Conservation (phyloP, 495 filamentous ascomycete genomes). For the Penicillium chermesinum region DNA sequence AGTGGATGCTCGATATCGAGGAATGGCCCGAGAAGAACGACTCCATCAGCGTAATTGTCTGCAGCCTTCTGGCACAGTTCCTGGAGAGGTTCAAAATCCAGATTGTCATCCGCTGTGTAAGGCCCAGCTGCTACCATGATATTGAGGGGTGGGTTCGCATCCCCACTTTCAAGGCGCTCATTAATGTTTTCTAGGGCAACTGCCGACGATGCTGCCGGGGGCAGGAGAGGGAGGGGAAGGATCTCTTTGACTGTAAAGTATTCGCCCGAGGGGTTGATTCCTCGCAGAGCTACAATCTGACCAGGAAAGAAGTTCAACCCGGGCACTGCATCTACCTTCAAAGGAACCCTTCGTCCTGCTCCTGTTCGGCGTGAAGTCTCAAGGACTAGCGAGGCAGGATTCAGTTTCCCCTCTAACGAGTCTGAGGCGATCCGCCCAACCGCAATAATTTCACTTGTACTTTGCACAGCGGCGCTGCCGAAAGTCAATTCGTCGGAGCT, state of each 20-base stretch:
- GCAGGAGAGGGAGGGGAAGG: constrained; percentile 66
- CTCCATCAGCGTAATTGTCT: constrained; percentile 67
- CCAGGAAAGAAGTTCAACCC: constrained; percentile 89
- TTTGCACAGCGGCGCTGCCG: constrained; percentile 78
- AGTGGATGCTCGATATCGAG: constrained; percentile 86
- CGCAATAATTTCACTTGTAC: constrained; percentile 79
- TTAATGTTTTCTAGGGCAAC: constrained; percentile 58
- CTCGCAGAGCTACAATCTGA: constrained; percentile 81
- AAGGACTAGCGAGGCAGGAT: constrained; percentile 73
- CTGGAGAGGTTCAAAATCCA: constrained; percentile 80
- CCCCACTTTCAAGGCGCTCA: constrained; percentile 54
- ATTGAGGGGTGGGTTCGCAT: constrained; percentile 60
- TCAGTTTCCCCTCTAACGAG: constrained; percentile 74
- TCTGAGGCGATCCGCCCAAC: constrained; percentile 90
- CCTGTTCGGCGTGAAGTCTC: constrained; percentile 85
- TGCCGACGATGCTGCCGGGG: constrained; percentile 59
- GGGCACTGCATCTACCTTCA: constrained; percentile 64
- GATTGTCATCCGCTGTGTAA: constrained; percentile 85
- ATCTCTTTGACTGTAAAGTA: constrained; percentile 78
- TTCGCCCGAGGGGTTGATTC: constrained; percentile 80
- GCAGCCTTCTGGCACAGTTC: constrained; percentile 73
- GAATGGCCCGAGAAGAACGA: constrained; percentile 82
- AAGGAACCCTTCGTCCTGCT: constrained; percentile 70
- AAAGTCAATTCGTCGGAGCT: constrained; percentile 75
- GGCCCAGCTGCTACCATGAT: constrained; percentile 78